Percentiles rank a stretch among this genome's conserved stretches.
Evolutionary conservation across 2,329 filamentous ascomycete species (phyloP).

Genomic region (Calonectria naviculata): DNA sequence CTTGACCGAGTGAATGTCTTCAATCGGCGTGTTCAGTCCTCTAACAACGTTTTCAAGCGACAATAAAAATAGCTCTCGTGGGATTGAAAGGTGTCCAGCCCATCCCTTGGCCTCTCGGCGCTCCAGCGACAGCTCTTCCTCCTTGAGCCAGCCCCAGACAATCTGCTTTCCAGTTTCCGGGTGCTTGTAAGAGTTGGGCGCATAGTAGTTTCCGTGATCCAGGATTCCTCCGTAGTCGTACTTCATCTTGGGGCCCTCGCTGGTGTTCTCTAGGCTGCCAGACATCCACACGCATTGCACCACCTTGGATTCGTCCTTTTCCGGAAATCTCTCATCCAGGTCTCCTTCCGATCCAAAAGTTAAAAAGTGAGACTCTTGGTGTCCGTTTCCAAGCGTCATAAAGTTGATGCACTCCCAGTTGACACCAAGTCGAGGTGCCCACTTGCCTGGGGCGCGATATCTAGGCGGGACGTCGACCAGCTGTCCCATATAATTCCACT

Average conservation of each 20-base stretch:
- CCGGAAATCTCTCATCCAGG: not conserved
- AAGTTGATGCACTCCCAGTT: conserved; percentile 65
- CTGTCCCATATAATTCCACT: conserved; percentile 58
- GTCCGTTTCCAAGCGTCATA: conserved; percentile 49
- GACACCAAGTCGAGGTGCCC: conserved; percentile 60
- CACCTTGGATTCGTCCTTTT: not conserved
- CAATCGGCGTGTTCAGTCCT: conserved; percentile 48
- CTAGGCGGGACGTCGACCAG: conserved; percentile 54
- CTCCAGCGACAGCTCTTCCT: conserved; percentile 52
- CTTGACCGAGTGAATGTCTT: conserved; percentile 55
- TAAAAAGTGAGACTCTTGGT: conserved; percentile 50
- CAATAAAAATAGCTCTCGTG: conserved; percentile 53
- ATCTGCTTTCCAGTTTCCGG: not conserved
- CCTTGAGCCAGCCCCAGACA: conserved; percentile 15
- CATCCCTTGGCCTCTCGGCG: conserved; percentile 58
- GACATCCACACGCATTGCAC: conserved; percentile 54
- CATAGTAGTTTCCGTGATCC: conserved; percentile 61
- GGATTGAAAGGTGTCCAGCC: conserved; percentile 60
- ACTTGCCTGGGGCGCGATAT: conserved; percentile 50
- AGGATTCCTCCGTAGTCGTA: conserved; percentile 56
- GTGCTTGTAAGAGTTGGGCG: conserved; percentile 51
- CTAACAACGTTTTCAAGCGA: conserved; percentile 49
- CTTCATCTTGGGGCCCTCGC: conserved; percentile 35
- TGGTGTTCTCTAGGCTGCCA: conserved; percentile 40
- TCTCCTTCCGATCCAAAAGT: conserved; percentile 58